These are phyloP conservation scores for Lasiodiplodia citricola DNA, from an alignment of 2,329 filamentous ascomycete species.

Conservation along the genomic window DNA sequence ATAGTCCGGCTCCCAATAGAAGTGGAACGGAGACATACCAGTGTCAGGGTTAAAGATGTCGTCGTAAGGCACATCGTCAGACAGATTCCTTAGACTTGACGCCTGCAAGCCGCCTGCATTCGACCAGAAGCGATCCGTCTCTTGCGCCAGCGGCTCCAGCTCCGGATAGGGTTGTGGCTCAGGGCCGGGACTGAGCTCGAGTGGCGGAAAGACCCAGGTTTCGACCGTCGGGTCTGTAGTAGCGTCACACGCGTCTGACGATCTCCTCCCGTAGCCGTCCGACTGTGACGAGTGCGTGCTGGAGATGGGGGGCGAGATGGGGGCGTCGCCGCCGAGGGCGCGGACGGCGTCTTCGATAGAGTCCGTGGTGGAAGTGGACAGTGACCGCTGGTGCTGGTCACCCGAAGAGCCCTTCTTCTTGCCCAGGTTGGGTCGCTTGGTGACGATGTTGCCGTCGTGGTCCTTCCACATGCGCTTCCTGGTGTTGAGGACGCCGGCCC, in stretches of 20 bases:
- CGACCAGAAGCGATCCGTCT: constrained; percentile 40
- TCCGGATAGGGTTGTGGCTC: constrained; percentile 32
- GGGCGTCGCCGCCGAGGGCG: constrained; percentile 27
- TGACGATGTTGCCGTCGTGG: constrained; percentile 58
- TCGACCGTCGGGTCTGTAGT: constrained; percentile 18
- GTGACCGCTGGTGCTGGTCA: constrained; percentile 5
- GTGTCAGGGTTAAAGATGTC: constrained; percentile 66
- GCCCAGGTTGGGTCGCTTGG: constrained; percentile 44
- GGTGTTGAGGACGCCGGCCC: constrained; percentile 58
- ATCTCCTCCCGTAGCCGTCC: constrained; percentile 31
- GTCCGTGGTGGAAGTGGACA: constrained; percentile 1
- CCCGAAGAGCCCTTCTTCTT: not conserved
- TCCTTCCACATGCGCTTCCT: constrained; percentile 63
- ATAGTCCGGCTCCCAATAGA: constrained; percentile 17
- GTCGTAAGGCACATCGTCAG: constrained; percentile 50
- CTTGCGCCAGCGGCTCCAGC: constrained; percentile 33
- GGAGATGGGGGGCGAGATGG: constrained; percentile 44
- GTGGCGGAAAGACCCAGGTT: constrained; percentile 23
- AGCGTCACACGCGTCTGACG: constrained; percentile 38
- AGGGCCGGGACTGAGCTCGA: constrained; percentile 28
- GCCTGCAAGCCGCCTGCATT: constrained; percentile 35
- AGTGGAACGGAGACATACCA: constrained; percentile 36
- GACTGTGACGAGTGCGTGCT: constrained; percentile 33
- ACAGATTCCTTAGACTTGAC: constrained; percentile 32
- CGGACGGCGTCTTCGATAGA: constrained; percentile 16